A percentile compares a stretch with the other conserved stretches of the same genome.
Conservation (phyloP, 345 rosid genomes). For the Arabidopsis suecica region DNA sequence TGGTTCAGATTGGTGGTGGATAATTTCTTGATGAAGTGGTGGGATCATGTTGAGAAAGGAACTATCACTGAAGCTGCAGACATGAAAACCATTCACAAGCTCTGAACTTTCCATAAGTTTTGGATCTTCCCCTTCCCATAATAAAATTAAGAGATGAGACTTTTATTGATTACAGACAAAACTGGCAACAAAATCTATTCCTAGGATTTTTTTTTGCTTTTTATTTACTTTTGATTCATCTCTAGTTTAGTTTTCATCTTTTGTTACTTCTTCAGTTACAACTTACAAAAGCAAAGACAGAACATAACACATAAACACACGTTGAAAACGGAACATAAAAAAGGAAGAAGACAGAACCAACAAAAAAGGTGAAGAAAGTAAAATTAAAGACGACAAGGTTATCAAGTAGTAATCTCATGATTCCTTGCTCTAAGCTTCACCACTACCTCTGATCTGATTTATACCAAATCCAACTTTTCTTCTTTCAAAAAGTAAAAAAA, state of each 20-base stretch:
- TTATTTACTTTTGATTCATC: not conserved
- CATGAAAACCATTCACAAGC: slow-evolving; percentile 84
- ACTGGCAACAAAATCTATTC: not conserved
- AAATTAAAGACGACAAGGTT: slow-evolving; percentile 31
- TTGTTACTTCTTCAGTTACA: slow-evolving; percentile 6
- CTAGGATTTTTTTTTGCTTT: not conserved
- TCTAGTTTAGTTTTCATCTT: not conserved
- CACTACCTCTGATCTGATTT: slow-evolving; percentile 27
- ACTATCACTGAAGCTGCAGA: slow-evolving; percentile 66
- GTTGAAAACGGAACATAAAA: slow-evolving; percentile 2
- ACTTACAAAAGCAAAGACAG: not conserved
- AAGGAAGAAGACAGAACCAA: not conserved
- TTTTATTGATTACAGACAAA: not conserved
- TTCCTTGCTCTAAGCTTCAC: slow-evolving; percentile 37
- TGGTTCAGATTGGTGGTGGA: slow-evolving; percentile 97
- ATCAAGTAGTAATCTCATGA: slow-evolving; percentile 24
- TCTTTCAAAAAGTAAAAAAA: not conserved
- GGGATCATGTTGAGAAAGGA: slow-evolving; percentile 89
- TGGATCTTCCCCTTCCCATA: slow-evolving; percentile 4
- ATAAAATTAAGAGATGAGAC: not conserved
- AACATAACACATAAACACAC: not conserved
- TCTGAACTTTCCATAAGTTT: slow-evolving; percentile 25
- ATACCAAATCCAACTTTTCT: not conserved
- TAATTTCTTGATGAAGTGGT: slow-evolving; percentile 93
- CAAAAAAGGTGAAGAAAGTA: slow-evolving; percentile 9